These are phyloP conservation scores for Saccharomycopsis sp. DNA, from an alignment of 805 yeast species.

Conservation along the genomic window DNA sequence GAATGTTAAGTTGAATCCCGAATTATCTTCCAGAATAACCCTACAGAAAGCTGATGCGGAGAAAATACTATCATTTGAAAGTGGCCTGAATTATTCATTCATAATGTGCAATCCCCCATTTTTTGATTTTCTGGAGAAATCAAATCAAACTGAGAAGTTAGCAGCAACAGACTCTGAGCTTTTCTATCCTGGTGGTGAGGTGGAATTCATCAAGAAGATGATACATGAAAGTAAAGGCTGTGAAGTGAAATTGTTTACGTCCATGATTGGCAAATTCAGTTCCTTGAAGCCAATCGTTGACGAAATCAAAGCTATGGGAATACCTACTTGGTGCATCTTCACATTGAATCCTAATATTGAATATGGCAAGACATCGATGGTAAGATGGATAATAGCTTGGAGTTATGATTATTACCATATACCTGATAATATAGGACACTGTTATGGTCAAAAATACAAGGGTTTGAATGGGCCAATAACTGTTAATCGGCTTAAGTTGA, in stretches of 20 bases:
- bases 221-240: constrained; percentile 26
- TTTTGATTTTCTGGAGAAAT: constrained; percentile 31
- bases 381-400: constrained; percentile 17
- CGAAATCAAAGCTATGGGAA: neutral
- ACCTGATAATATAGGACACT: constrained; percentile 18
- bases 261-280: constrained; percentile 29
- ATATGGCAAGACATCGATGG: constrained; percentile 1
- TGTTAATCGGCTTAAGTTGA: neutral
- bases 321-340: constrained; percentile 16
- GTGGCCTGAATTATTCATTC: constrained; percentile 24
- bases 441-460: constrained; percentile 7
- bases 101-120: constrained; percentile 47
- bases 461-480: constrained; percentile 13
- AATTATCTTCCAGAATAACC: neutral
- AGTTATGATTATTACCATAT: constrained; percentile 9
- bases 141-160: constrained; percentile 21
- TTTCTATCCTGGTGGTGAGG: constrained; percentile 39
- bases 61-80: constrained; percentile 16
- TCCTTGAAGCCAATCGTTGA: constrained; percentile 16
- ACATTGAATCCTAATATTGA: constrained; percentile 12
- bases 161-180: constrained; percentile 32
- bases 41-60: neutral
- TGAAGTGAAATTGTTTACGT: constrained; percentile 20
- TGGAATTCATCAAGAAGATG: constrained; percentile 30
- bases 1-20: constrained; percentile 26